Evolutionary conservation across 352 stramenopile genomes (phyloP), one percentile per base, ranked within the genome.

Genomic region (Phytophthora nicotianae): DNA sequence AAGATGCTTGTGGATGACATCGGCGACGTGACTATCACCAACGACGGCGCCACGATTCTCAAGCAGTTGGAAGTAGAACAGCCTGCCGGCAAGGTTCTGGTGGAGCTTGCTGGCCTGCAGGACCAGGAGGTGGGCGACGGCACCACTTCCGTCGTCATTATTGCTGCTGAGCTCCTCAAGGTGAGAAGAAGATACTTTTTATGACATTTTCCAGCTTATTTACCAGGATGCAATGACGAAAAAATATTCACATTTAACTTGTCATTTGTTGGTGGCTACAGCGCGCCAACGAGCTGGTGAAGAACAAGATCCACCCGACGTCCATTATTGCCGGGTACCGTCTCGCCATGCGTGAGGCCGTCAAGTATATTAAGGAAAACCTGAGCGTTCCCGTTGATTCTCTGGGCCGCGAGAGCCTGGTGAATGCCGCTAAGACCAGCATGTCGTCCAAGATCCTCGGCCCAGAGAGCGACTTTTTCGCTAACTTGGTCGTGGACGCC

Each of bases 381-480:
- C 83, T 99, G 62, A 96, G 98, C 40, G 88, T 99, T 17, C 95
- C 97, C 0, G 90, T 99, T 17, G 90, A 98, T 54, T 88, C 90
- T 48, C 64, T 99, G n/a, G 90, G 88, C 17, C 90, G 96, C 41
- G 86, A 95, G 50, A 98, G 98, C 75, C 79, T 99, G 10, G 78
- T 99, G 20, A 98, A 98, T 68, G 97, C 98, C 8, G 96, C 96
- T 23, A 98, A 98, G 77, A 99, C 98, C 2, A 98, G 92, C 58
- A 99, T 99, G 97, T 98, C 91, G 64, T 98, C 90, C 60, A 99
- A 99, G 89, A 99, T 99, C 68, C 88, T 99, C 32, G 97, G 97
- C 9, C 95, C 97, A 0, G 96, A 99, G 77, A 95, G 85, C 54
- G 90, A 97, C 3, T 99, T 99, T 73, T 99, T 99, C 73, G 90